A percentile compares a stretch with the other conserved stretches of the same genome.
Conservation (phyloP, 768 basidiomycete genomes). For the Amanita muscaria region DNA sequence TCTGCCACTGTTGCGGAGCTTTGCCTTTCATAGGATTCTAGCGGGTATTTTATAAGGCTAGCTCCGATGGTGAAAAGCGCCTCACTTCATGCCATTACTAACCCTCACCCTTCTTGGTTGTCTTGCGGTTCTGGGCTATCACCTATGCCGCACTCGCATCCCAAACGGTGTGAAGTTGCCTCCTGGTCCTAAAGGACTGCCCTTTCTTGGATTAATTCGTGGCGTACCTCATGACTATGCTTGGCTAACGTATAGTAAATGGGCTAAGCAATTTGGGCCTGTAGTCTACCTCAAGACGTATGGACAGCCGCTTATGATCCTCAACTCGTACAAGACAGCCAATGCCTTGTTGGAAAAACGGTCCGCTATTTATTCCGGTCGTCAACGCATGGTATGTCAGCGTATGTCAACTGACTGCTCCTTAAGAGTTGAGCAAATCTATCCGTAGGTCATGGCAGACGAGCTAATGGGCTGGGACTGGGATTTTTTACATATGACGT, state of each 20-base stretch:
- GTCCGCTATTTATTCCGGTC: conserved; percentile 36
- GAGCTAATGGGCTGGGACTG: conserved; percentile 19
- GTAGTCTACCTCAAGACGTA: conserved; percentile 26
- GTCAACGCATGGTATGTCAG: conserved; percentile 23
- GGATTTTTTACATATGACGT: conserved; percentile 25
- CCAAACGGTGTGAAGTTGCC: conserved; percentile 16
- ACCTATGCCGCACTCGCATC: not conserved
- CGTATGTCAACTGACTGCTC: too few species aligned
- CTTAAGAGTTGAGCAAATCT: too few species aligned
- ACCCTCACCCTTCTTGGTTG: conserved; percentile 2
- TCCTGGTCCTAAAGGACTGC: conserved; percentile 26
- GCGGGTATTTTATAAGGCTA: too few species aligned
- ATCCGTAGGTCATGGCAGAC: conserved; percentile 3
- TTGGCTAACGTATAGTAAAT: conserved; percentile 24
- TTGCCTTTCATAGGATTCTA: too few species aligned
- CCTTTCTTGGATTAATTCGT: conserved; percentile 26
- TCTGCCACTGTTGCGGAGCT: too few species aligned
- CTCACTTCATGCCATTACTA: conserved; percentile 2
- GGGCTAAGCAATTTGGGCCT: conserved; percentile 22
- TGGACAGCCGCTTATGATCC: conserved; percentile 28
- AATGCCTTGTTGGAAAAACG: conserved; percentile 37
- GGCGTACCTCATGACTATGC: conserved; percentile 21
- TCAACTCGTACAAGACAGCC: conserved; percentile 31
- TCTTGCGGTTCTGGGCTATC: conserved; percentile 3
- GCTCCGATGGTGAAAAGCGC: conserved; percentile 20